A percentile compares a stretch with the other conserved stretches of the same genome.
Evolutionary conservation across 768 basidiomycete genomes (phyloP).

Genomic region (Hypholoma fasciculare): DNA sequence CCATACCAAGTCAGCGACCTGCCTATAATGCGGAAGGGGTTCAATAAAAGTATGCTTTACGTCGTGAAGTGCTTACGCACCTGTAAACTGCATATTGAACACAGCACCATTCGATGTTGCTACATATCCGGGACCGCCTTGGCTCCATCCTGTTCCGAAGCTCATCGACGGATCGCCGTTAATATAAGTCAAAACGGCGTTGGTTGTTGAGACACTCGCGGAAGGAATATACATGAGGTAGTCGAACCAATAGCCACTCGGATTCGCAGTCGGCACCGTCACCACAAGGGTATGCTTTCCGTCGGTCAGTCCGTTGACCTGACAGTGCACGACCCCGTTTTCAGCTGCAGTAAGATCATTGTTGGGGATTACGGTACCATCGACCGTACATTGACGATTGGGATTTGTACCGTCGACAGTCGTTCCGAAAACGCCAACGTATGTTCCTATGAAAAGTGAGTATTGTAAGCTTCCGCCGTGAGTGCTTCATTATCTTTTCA

Average conservation of each 20-base stretch:
- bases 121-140: background rate
- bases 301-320: background rate
- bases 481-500: background rate
- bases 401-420: background rate
- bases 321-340: constrained; percentile 1
- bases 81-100: background rate
- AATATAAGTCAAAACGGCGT: background rate
- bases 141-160: background rate
- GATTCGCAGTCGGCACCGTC: background rate
- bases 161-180: background rate
- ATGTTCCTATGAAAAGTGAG: background rate
- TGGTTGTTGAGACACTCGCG: background rate
- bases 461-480: background rate
- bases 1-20: background rate
- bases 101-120: background rate
- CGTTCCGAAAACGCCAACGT: constrained; percentile 2
- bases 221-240: constrained; percentile 4
- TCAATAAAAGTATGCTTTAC: background rate
- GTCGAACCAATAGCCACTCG: constrained; percentile 5
- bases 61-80: background rate
- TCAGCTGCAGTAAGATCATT: background rate
- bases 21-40: background rate
- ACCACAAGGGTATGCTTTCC: constrained; percentile 1
- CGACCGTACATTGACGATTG: background rate
- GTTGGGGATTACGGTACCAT: background rate